Evolutionary conservation across 148 eudicot genomes (phyloP).

Genomic region (Heliosperma pusillum): DNA sequence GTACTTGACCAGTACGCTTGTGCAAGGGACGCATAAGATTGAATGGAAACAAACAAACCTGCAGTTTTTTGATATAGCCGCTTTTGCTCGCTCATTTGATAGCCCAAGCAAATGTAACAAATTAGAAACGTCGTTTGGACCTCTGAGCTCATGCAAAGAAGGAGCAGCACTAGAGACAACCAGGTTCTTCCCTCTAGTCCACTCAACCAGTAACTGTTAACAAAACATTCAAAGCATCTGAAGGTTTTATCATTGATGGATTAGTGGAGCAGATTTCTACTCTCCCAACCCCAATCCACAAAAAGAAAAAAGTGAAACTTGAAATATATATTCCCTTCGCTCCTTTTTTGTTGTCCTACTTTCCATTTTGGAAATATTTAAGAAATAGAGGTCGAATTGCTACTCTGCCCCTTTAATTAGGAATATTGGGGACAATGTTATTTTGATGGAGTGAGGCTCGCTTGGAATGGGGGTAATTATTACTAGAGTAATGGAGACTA

Average conservation of each 20-base stretch:
- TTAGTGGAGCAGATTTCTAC: neutral
- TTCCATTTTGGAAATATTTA: too few relatives aligned
- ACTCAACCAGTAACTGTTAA: conserved; percentile 70
- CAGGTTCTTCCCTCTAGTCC: conserved; percentile 87
- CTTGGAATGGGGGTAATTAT: too few relatives aligned
- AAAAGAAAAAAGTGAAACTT: neutral
- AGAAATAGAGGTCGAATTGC: too few relatives aligned
- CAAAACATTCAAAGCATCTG: conserved; percentile 6
- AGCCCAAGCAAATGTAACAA: conserved; percentile 69
- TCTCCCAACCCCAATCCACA: neutral
- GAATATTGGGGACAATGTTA: too few relatives aligned
- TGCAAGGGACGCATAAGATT: neutral
- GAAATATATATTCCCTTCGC: too few relatives aligned
- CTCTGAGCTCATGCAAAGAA: conserved; percentile 77
- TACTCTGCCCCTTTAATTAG: too few relatives aligned
- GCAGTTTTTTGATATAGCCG: conserved; percentile 79
- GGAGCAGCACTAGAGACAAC: conserved; percentile 81
- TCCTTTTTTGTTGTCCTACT: too few relatives aligned
- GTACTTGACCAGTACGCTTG: neutral
- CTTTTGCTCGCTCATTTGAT: conserved; percentile 70
- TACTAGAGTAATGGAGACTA: too few relatives aligned
- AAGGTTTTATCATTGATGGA: neutral
- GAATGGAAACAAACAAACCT: conserved; percentile 54
- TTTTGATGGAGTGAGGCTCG: too few relatives aligned
- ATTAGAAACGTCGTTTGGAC: conserved; percentile 85